Conservation (phyloP, 2,329 filamentous ascomycete species). For the Microsporum canis region DNA sequence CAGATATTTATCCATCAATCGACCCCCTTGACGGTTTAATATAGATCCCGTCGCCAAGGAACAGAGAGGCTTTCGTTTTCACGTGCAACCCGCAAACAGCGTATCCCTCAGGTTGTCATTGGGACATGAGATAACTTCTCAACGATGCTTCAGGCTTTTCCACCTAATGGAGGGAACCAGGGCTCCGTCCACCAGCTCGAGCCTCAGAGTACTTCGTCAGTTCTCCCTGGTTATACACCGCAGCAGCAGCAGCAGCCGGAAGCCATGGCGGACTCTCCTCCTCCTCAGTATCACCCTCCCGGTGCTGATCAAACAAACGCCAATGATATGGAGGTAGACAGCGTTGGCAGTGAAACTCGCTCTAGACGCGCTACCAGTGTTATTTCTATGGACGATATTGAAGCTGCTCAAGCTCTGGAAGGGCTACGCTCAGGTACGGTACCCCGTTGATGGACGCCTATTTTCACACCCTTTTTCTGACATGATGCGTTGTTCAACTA, state of each 20-base stretch:
- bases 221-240: neutral
- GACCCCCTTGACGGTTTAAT: neutral
- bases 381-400: constrained; percentile 39
- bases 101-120: neutral
- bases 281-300: neutral
- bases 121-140: neutral
- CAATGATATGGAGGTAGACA: constrained; percentile 31
- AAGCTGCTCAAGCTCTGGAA: constrained; percentile 63
- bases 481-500: constrained; percentile 20
- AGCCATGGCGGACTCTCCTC: neutral
- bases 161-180: neutral
- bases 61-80: neutral
- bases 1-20: neutral
- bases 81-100: neutral
- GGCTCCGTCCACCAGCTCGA: neutral
- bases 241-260: neutral
- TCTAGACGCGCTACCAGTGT: constrained; percentile 36
- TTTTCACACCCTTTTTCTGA: constrained; percentile 2
- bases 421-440: constrained; percentile 57
- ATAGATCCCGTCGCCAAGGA: neutral
- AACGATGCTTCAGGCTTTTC: neutral
- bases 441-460: neutral
- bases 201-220: neutral
- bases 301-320: neutral
- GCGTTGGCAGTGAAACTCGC: constrained; percentile 28